Percentiles rank a stretch among this genome's conserved stretches.
phyloP scores from a whole-genome alignment of 805 yeast species.

The Schwanniomyces vanrijiae region DNA sequence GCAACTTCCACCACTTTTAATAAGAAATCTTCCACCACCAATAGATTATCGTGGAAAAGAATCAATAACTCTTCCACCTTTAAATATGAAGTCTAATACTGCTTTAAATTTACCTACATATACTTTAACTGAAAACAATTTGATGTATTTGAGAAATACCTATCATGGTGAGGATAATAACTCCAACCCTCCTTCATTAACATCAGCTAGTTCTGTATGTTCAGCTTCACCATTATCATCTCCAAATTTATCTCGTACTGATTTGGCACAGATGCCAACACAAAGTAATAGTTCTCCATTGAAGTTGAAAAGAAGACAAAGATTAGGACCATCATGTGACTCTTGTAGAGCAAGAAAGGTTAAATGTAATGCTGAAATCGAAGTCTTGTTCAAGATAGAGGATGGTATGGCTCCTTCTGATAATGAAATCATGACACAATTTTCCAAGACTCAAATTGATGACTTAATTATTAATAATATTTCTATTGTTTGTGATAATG shows the following conservation, averaged over 20 bases:
- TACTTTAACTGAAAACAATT: slow-evolving; percentile 8
- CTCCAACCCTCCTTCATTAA: slow-evolving; percentile 1
- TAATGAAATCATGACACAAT: neutral
- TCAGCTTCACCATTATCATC: slow-evolving; percentile 9
- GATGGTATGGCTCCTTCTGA: neutral
- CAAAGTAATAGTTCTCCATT: too few relatives aligned
- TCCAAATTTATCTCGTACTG: slow-evolving; percentile 4
- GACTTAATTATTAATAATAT: slow-evolving; percentile 4
- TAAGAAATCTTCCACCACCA: slow-evolving; percentile 1
- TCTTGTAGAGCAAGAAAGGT: slow-evolving; percentile 67
- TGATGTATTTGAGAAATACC: slow-evolving; percentile 2
- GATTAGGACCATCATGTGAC: slow-evolving; percentile 77
- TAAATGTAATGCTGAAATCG: slow-evolving; percentile 69
- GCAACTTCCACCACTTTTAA: slow-evolving; percentile 5
- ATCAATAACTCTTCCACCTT: slow-evolving; percentile 4
- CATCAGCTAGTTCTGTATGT: slow-evolving; percentile 5
- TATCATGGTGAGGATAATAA: neutral
- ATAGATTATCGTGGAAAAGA: neutral
- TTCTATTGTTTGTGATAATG: slow-evolving; percentile 4
- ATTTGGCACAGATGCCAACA: neutral
- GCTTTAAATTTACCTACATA: neutral
- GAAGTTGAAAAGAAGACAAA: slow-evolving; percentile 48
- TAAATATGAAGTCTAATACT: neutral
- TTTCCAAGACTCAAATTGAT: slow-evolving; percentile 4
- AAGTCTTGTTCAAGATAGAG: slow-evolving; percentile 28